Conservation (phyloP, 2,329 filamentous ascomycete genomes). For the Passalora sequoiae region DNA sequence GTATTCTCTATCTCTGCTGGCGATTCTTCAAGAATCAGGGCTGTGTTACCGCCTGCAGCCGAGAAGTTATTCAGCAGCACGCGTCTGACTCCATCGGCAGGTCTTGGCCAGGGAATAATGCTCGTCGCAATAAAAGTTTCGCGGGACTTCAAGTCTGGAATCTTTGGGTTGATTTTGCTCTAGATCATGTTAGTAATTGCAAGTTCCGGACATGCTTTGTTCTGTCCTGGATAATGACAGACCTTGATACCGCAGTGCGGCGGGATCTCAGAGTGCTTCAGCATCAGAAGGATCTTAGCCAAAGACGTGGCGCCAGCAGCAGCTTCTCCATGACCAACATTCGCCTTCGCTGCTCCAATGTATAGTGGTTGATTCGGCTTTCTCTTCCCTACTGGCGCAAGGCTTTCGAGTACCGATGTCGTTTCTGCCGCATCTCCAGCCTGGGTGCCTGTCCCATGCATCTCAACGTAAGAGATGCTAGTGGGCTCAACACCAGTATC, state of each 20-base stretch:
- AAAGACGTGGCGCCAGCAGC: conserved; percentile 45
- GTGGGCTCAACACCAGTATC: conserved; percentile 4
- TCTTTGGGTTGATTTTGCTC: conserved; percentile 55
- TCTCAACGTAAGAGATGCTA: conserved; percentile 2
- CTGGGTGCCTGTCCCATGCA: conserved; percentile 7
- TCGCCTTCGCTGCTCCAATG: conserved; percentile 25
- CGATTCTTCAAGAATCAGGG: conserved; percentile 59
- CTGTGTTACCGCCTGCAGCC: conserved; percentile 67
- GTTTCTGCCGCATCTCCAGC: conserved; percentile 5
- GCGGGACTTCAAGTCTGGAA: conserved; percentile 54
- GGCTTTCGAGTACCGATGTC: conserved; percentile 16
- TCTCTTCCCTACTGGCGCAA: conserved; percentile 1
- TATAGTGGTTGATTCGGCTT: conserved; percentile 11
- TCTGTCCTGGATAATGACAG: too few relatives aligned
- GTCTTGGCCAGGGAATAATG: conserved; percentile 37
- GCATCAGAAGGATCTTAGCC: conserved; percentile 61
- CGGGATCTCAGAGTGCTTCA: conserved; percentile 58
- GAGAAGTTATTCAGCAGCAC: conserved; percentile 62
- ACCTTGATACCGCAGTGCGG: conserved; percentile 60
- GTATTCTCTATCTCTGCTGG: conserved; percentile 35
- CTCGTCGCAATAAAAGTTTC: conserved; percentile 55
- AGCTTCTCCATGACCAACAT: conserved; percentile 24
- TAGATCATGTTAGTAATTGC: too few relatives aligned
- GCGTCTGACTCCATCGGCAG: conserved; percentile 31
- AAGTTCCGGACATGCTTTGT: too few relatives aligned